Evolutionary conservation across 495 filamentous ascomycete species (phyloP).

Genomic region (Trichoderma gamsii): DNA sequence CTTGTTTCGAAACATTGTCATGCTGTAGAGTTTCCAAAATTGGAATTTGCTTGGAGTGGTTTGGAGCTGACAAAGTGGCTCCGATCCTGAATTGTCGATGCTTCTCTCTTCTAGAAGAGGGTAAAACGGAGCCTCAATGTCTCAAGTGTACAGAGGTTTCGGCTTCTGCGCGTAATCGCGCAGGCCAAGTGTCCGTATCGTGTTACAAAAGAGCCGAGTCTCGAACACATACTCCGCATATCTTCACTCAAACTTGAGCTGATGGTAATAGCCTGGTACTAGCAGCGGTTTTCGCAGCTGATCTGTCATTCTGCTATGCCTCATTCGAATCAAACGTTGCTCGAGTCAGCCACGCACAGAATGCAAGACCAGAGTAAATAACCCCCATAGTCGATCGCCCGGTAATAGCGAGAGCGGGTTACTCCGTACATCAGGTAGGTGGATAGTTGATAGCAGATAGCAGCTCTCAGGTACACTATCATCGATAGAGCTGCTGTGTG

Average conservation of each 20-base stretch:
- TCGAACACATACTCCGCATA: not conserved
- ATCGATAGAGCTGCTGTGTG: not conserved
- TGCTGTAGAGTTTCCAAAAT: not conserved
- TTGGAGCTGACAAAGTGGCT: not conserved
- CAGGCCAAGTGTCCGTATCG: not conserved
- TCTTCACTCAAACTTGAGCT: not conserved
- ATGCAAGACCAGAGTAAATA: not conserved
- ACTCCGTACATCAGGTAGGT: not conserved
- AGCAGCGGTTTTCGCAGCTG: not conserved
- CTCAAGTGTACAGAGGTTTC: not conserved
- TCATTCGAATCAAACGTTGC: not conserved
- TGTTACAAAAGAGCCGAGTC: not conserved
- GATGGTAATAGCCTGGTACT: not conserved
- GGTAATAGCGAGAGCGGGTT: not conserved
- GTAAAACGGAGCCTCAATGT: not conserved
- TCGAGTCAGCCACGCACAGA: not conserved
- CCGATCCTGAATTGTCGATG: not conserved
- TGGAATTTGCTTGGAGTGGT: not conserved
- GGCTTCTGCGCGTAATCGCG: not conserved
- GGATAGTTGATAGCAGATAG: not conserved
- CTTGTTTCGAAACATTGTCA: not conserved
- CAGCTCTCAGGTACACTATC: not conserved
- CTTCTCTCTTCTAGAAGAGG: slow-evolving; percentile 1
- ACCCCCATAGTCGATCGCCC: not conserved
- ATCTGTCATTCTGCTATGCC: not conserved